Base-by-base conservation (phyloP, 129 eudicot species). In the Tagetes patula region DNA sequence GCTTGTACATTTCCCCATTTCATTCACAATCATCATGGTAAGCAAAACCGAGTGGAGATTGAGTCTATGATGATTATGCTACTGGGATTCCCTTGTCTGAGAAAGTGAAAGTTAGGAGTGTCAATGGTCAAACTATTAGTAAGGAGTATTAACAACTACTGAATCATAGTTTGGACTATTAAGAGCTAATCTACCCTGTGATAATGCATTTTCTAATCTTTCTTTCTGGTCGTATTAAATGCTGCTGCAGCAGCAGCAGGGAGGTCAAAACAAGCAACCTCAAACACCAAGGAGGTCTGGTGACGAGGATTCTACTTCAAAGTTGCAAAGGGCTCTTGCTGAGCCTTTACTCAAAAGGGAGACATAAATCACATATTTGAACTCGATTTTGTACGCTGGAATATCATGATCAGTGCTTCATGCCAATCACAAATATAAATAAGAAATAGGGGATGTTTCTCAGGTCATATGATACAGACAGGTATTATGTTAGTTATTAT, bases 201-300 rank as follows among this genome's bases (percentile, higher is more conserved):
- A 37, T 36, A 12, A 14, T 32, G 37, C 36, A 30, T 13, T 27
- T 31, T 31, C 5, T 11, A 7, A 8, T 75, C 14, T 70, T 43
- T 49, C 36, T 46, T 32, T 50, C 30, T 30, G 11, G 14, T 27
- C 45, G 59, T 79, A 54, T 75, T 65, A 11, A 52, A 58, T 53
- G 48, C 67, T 32, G 65, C 66, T 34, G 67, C 85, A 93, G 98
- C 67, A 40, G 65, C 66, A 60, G 67, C 85, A 93, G 98, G 92
- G 91, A 74, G 86, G 79, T 65, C 97, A 85, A 75, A 75, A 42
- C 41, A 90, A 84, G 93, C 88, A 77, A 79, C 92, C 72, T 39
- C 80, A 33, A 49, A 83, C 81, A 0, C 79, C 81, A 38, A 87
- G 70, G 81, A 89, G 85, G 80, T 20, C 83, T 1, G 81, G 83